Base-by-base conservation (phyloP, 495 filamentous ascomycete genomes). In the Paragyromitra xinjiangensis region DNA sequence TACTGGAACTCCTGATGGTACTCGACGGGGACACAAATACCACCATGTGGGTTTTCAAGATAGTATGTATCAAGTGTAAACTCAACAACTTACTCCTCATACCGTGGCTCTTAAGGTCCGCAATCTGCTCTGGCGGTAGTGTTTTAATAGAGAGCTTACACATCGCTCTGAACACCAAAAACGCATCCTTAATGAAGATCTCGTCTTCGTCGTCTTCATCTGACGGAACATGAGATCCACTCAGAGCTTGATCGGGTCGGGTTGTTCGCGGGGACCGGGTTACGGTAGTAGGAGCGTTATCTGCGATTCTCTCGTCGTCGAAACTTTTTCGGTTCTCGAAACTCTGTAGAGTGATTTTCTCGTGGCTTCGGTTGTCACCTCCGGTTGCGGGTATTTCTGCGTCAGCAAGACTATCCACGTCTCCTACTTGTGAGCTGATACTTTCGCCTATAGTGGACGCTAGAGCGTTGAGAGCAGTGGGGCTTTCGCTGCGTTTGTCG, bases 1-100 rank as follows among this genome's bases (percentile, higher is more conserved):
- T 93, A 82, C 89, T 92, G 50, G 92, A 93, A 83, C 94, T 95
- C 78, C 89, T 91, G 81, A 99, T 97, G 37, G 93, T 95, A 81
- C 93, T 92, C 45, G 93, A 86, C 1, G 95, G 94, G 58, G 93
- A 97, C 16, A 92, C 92, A 82, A 99, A 97, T 26, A 95, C 91
- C 40, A 88, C 81, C 78, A 93, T 91, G 81, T 98, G 91, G 84
- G 97, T 97, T 83, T 97, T 94, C 61, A 99, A 89, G 66, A 97
- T 90, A 44, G 93, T 96, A 82, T 97, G 94, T 66, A 98, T 93
- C 53, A 98, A 89, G 81, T 98, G 94, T 19, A 99, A 88, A 7
- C 95, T 97, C 72, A 99, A 89, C 40, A 99, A 85, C 84, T 99
- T 99, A 22, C 95, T 97, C 55, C 96, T 90, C 96, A 99, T 98